Conservation (phyloP, 345 rosid species). For the Gossypium anomalum region DNA sequence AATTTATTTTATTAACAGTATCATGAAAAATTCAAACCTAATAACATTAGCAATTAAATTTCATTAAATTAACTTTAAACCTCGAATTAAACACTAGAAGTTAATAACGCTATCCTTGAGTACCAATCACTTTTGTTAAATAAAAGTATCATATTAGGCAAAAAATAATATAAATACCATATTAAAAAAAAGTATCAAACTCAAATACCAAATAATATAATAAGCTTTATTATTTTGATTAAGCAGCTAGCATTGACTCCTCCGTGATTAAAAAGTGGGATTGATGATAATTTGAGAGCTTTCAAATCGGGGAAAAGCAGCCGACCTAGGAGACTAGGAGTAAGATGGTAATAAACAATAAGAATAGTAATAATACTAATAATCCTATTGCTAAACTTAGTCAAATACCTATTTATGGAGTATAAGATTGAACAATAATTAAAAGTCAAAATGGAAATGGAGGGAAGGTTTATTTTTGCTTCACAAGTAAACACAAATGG, state of each 20-base stretch:
- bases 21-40: too few species aligned
- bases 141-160: too few species aligned
- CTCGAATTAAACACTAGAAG: too few species aligned
- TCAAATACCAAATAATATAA: too few species aligned
- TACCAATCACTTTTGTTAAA: too few species aligned
- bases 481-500: background rate
- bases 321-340: slow-evolving; percentile 12
- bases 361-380: background rate
- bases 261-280: slow-evolving; percentile 1
- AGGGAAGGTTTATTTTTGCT: background rate
- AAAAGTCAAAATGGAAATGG: slow-evolving; percentile 15
- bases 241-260: background rate
- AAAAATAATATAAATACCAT: too few species aligned
- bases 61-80: too few species aligned
- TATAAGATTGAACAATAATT: background rate
- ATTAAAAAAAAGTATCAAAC: too few species aligned
- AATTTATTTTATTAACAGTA: too few species aligned
- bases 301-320: background rate
- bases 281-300: background rate
- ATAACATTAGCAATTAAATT: too few species aligned
- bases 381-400: background rate
- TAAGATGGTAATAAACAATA: background rate
- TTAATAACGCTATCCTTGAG: too few species aligned
- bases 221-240: background rate
- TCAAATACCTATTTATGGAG: slow-evolving; percentile 10